Evolutionary conservation across 2,329 filamentous ascomycete species (phyloP).

Genomic region (Plectosphaerella plurivora): DNA sequence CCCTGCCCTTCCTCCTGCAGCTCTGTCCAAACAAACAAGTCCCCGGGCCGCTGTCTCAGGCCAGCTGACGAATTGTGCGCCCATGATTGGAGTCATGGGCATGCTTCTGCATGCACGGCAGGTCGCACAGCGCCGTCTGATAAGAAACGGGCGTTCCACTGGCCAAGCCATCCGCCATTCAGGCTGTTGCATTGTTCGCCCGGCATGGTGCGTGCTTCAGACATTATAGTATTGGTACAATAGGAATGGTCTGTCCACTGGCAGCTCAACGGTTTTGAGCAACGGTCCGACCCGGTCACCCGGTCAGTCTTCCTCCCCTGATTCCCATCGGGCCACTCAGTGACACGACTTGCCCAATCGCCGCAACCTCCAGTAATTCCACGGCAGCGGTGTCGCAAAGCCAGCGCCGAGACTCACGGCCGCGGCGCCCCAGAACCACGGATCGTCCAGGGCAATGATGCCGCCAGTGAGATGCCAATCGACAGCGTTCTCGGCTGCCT

Average conservation of each 20-base stretch:
- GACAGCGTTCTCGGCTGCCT: constrained; percentile 47
- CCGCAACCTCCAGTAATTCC: constrained; percentile 44
- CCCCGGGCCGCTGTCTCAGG: background rate
- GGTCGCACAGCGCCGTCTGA: too few relatives aligned
- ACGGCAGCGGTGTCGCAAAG: constrained; percentile 46
- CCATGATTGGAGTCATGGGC: background rate
- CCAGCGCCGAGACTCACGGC: constrained; percentile 35
- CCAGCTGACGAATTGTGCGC: background rate
- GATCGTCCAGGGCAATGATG: constrained; percentile 37
- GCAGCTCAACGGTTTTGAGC: too few relatives aligned
- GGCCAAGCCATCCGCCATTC: too few relatives aligned
- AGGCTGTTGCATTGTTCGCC: too few relatives aligned
- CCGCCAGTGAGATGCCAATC: constrained; percentile 53
- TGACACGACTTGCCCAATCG: constrained; percentile 45
- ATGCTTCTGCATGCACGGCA: too few relatives aligned
- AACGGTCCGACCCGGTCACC: too few relatives aligned
- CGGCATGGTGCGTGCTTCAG: too few relatives aligned
- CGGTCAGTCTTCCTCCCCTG: too few relatives aligned
- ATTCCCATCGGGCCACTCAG: background rate
- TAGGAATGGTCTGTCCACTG: too few relatives aligned
- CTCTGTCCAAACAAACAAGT: background rate
- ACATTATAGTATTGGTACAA: too few relatives aligned
- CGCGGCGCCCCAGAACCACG: constrained; percentile 49
- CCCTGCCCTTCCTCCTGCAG: too few relatives aligned
- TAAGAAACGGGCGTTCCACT: too few relatives aligned